Percentiles rank a stretch among this genome's conserved stretches.
phyloP scores from a whole-genome alignment of 2,329 filamentous ascomycete species.

The Colletotrichum sp. region DNA sequence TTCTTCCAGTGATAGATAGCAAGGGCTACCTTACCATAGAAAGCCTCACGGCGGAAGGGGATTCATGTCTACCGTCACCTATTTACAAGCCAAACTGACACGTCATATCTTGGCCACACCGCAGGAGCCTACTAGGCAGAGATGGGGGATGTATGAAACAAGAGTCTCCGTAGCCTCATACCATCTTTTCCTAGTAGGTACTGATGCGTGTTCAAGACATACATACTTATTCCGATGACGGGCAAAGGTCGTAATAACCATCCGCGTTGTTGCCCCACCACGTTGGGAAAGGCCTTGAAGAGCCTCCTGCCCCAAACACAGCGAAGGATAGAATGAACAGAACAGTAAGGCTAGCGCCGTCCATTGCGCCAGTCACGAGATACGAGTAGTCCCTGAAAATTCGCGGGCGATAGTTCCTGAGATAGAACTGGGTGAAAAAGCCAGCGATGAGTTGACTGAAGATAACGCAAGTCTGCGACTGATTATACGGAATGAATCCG shows the following conservation, averaged over 20 bases:
- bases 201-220: background rate
- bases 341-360: conserved; percentile 52
- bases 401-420: conserved; percentile 55
- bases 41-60: background rate
- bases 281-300: conserved; percentile 47
- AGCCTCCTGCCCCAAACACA: conserved; percentile 57
- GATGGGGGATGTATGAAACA: background rate
- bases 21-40: background rate
- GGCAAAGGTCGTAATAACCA: conserved; percentile 55
- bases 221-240: conserved; percentile 22
- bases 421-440: conserved; percentile 56
- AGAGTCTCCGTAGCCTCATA: background rate
- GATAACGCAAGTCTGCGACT: conserved; percentile 60
- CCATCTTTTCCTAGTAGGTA: background rate
- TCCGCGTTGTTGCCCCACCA: conserved; percentile 61
- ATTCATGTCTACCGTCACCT: rapidly evolving
- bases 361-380: conserved; percentile 56
- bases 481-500: conserved; percentile 60
- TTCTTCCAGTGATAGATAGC: background rate
- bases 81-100: background rate
- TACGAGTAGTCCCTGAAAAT: conserved; percentile 61
- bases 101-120: background rate
- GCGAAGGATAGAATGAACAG: conserved; percentile 61
- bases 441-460: conserved; percentile 49
- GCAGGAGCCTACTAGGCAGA: background rate